Conservation (phyloP, 164 flowering plant species). For the Vitis riparia region DNA sequence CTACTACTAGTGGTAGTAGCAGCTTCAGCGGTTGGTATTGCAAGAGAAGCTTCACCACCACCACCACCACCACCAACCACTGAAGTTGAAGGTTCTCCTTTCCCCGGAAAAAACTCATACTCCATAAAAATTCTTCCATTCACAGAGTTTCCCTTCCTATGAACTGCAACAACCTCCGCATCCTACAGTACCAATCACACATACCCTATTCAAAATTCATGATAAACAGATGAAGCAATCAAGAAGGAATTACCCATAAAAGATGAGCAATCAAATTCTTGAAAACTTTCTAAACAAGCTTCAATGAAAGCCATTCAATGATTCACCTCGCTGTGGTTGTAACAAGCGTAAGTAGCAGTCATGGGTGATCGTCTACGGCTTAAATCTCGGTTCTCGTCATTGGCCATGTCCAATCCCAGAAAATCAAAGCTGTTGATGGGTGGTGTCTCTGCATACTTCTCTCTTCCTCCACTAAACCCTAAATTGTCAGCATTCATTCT, state of each 20-base stretch:
- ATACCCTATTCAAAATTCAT: neutral
- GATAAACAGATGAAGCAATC: neutral
- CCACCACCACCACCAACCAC: neutral
- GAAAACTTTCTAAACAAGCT: neutral
- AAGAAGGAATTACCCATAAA: no score
- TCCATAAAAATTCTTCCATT: slow-evolving; percentile 30
- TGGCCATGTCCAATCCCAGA: slow-evolving; percentile 4
- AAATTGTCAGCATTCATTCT: neutral
- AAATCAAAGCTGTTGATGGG: slow-evolving; percentile 10
- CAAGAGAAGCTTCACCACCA: slow-evolving; percentile 7
- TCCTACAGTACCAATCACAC: slow-evolving; percentile 19
- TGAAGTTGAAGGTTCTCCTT: slow-evolving; percentile 15
- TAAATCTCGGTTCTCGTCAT: neutral
- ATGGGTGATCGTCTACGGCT: no score
- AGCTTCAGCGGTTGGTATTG: neutral
- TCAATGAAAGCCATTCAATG: no score
- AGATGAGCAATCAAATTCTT: neutral
- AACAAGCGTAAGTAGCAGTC: no score
- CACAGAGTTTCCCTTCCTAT: slow-evolving; percentile 19
- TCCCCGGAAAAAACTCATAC: slow-evolving; percentile 48
- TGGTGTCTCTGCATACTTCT: neutral
- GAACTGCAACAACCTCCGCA: slow-evolving; percentile 24
- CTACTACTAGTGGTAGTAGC: neutral
- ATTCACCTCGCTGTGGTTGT: no score
- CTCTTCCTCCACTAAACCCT: slow-evolving; percentile 9